Evolutionary conservation across 129 eudicot species (phyloP).

Genomic region (Saussurea involucrata): DNA sequence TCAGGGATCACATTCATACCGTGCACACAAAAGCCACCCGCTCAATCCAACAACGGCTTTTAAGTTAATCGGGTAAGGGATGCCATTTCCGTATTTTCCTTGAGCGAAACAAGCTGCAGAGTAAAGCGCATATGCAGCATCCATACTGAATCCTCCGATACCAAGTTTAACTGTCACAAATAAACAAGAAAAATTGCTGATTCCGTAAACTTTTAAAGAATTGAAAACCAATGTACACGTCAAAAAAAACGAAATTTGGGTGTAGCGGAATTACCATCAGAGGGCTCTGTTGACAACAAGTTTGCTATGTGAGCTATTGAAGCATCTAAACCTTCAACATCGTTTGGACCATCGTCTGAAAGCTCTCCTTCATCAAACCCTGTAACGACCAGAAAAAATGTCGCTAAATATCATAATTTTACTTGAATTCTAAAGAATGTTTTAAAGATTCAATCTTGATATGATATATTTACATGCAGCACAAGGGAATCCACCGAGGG

Average conservation of each 20-base stretch:
- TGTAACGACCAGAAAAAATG: no score
- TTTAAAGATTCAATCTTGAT: no score
- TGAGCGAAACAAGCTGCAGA: constrained; percentile 98
- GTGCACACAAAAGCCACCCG: constrained; percentile 96
- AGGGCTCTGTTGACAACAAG: constrained; percentile 87
- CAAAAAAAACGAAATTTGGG: no score
- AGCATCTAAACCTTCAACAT: constrained; percentile 92
- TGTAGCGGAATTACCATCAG: constrained; percentile 70
- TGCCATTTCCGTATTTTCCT: no score
- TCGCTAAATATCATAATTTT: no score
- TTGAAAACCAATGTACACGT: not conserved
- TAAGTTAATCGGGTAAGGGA: constrained; percentile 69
- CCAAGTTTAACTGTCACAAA: constrained; percentile 80
- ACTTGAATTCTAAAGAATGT: no score
- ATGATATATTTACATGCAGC: no score
- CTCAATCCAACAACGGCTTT: constrained; percentile 86
- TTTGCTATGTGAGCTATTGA: constrained; percentile 90
- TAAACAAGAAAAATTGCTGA: not conserved
- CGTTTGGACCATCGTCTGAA: constrained; percentile 90
- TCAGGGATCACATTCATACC: constrained; percentile 42
- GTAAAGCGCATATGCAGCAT: constrained; percentile 89
- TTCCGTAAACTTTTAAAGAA: not conserved
- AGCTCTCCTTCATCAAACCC: no score
- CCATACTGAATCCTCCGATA: constrained; percentile 98
- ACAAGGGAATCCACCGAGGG: constrained; percentile 90